Conservation (phyloP, 192 early-diverging fungal species). For the Umbelopsis sp. region DNA sequence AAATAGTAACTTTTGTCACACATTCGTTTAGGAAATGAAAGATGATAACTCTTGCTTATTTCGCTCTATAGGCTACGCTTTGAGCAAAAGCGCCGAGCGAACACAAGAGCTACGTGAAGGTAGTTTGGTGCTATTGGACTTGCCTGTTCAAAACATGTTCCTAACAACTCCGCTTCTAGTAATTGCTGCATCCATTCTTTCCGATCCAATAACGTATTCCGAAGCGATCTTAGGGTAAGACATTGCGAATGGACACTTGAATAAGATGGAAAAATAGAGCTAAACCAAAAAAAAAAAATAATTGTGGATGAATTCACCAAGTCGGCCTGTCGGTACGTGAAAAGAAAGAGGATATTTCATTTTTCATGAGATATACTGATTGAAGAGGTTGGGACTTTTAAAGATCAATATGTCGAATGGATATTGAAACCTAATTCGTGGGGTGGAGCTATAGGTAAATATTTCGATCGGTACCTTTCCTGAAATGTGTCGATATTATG, state of each 20-base stretch:
- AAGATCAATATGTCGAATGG: conserved; percentile 66
- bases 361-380: neutral
- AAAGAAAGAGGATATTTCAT: neutral
- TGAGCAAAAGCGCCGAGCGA: conserved; percentile 32
- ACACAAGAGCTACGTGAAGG: conserved; percentile 33
- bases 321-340: conserved; percentile 20
- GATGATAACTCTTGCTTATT: conserved; percentile 80
- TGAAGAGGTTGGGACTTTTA: conserved; percentile 2
- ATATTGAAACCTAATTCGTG: conserved; percentile 65
- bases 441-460: conserved; percentile 81
- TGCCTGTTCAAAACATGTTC: neutral
- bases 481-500: neutral
- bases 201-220: conserved; percentile 56
- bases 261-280: too few species aligned
- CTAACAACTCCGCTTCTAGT: conserved; percentile 25
- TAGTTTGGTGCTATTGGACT: neutral
- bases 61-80: conserved; percentile 59
- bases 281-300: too few species aligned
- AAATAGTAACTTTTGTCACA: neutral
- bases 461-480: neutral
- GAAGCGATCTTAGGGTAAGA: conserved; percentile 65
- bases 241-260: neutral
- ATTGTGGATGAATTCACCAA: too few species aligned
- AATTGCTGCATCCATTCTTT: conserved; percentile 50
- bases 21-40: conserved; percentile 50